Base-by-base conservation (phyloP, 495 filamentous ascomycete species). In the Penicillium canariense region DNA sequence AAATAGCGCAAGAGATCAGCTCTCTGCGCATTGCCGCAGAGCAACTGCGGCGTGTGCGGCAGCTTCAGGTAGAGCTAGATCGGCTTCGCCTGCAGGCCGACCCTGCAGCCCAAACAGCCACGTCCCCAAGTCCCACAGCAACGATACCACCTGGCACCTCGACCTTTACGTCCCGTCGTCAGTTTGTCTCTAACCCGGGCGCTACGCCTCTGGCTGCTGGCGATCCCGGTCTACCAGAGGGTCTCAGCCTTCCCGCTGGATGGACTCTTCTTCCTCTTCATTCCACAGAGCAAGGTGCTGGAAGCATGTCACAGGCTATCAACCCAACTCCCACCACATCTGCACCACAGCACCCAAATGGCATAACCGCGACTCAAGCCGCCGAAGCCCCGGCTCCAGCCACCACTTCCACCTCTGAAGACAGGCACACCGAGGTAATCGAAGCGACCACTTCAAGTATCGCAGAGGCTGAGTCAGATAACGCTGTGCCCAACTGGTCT, bases 221-320 rank as follows among this genome's bases (percentile, higher is more conserved):
- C 17, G 85, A 89, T 62, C 65, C 81, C 20, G 82, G 87, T 36
- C 73, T 93, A 17, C 89, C 89, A 3, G 81, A 84, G 34, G 89
- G 90, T 8, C 74, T 93, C 12, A 80, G 71, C 11, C 81, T 95
- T 26, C 90, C 90, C 2, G 75, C 80, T 35, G 89, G 89, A 6
- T 95, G 89, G 89, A 85, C 82, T 20, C 66, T 95, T 25, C 70
- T 87, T 28, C 87, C 87, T 48, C 75, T 91, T 10, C 79, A 87
- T 34, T 75, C 85, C 14, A 50, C 82, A 15, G 75, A 55, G 10
- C 55, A 43, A 12, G 48, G 58, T 5, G 18, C 47, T 4, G 60
- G 32, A 2, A 32, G 27, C 36, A 50, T 42, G 14, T 14, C 47
- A 9, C 49, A 55, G 2, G 42, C 52, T 6, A 18, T 52, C 7